Percentiles rank a stretch among this genome's conserved stretches.
Conservation (phyloP, 805 yeast genomes). For the Starmerella gropengiesseri region DNA sequence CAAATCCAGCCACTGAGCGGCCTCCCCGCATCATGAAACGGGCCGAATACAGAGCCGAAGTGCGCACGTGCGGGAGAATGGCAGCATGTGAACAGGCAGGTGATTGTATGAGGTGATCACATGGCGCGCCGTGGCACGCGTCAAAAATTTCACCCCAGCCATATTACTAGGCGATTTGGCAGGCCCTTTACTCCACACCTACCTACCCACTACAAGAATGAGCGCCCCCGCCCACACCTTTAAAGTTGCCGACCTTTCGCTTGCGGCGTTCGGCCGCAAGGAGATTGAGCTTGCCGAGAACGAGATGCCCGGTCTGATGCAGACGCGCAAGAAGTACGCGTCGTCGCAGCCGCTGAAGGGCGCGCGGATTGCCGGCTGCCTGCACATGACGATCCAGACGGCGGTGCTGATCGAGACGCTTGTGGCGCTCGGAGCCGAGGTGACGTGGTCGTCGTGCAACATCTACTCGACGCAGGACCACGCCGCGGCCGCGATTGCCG, state of each 20-base stretch:
- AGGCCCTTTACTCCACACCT: no score
- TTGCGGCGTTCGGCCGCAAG: constrained; percentile 99
- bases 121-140: no score
- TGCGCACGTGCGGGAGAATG: no score
- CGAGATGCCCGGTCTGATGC: constrained; percentile 99
- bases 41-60: no score
- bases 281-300: constrained; percentile 98
- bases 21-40: no score
- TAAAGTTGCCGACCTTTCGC: constrained; percentile 95
- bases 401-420: constrained; percentile 97
- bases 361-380: constrained; percentile 97
- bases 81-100: no score
- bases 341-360: constrained; percentile 90
- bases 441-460: constrained; percentile 99
- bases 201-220: constrained; percentile 29
- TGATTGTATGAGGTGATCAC: no score
- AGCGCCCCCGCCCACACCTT: constrained; percentile 62
- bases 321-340: constrained; percentile 89
- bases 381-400: constrained; percentile 99
- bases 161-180: no score
- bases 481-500: constrained; percentile 99
- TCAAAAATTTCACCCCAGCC: no score
- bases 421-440: constrained; percentile 97
- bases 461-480: constrained; percentile 99
- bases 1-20: no score